phyloP scores from a whole-genome alignment of 306 rosid species.

The Glycyrrhiza uralensis region DNA sequence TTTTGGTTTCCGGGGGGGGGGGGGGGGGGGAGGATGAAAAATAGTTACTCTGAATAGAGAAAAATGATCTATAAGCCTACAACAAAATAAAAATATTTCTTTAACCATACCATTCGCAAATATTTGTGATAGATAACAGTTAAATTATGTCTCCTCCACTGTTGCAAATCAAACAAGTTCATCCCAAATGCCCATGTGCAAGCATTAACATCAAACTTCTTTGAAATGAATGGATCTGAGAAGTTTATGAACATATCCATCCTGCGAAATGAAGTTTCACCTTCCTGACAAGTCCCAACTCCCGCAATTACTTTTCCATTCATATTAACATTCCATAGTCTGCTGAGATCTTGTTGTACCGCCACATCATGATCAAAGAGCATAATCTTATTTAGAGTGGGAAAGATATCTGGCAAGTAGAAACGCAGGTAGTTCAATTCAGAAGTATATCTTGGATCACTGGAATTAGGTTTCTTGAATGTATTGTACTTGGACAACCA shows the following conservation, averaged over 20 bases:
- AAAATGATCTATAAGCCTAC: conserved; percentile 3
- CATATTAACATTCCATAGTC: conserved; percentile 68
- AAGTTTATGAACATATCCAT: conserved; percentile 75
- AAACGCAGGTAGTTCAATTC: conserved; percentile 92
- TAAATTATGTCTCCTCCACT: conserved; percentile 76
- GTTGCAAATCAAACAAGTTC: conserved; percentile 78
- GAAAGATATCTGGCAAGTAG: conserved; percentile 81
- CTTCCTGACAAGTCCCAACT: conserved; percentile 68
- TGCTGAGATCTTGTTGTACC: conserved; percentile 74
- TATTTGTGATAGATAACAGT: conserved; percentile 62
- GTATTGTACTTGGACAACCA: conserved; percentile 59
- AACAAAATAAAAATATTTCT: background rate
- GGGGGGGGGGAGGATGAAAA: background rate
- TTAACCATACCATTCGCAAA: conserved; percentile 65
- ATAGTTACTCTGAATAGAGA: background rate
- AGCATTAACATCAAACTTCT: conserved; percentile 64
- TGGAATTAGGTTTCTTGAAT: conserved; percentile 42
- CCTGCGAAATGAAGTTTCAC: conserved; percentile 54
- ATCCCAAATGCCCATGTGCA: conserved; percentile 99
- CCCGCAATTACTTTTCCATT: conserved; percentile 75
- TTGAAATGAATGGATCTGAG: conserved; percentile 70
- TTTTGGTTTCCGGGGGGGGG: too few relatives aligned
- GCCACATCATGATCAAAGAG: conserved; percentile 95
- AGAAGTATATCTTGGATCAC: conserved; percentile 77
- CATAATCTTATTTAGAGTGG: conserved; percentile 64